Base-by-base conservation (phyloP, 257 asterid species). In the Rubia yunnanensis region DNA sequence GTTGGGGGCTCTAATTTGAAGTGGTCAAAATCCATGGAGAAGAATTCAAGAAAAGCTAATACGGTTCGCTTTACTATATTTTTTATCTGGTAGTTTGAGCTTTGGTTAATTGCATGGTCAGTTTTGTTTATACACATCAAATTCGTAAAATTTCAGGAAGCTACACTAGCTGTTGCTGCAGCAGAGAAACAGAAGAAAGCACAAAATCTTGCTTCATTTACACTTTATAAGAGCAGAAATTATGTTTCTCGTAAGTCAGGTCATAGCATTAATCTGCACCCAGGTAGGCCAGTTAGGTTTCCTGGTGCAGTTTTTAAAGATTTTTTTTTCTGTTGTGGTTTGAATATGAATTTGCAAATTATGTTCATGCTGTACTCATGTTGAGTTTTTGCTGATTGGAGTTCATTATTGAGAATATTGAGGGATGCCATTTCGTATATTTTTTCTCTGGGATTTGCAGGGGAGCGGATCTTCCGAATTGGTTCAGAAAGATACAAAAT, bases 1-100 rank as follows among this genome's bases (percentile, higher is more conserved):
- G 90, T 85, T 78, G 81, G 88, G 70, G 91, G 96, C 31, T 70
- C 86, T 69, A 88, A 88, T 77, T 81, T 89, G 74, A 94, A 90
- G 89, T 92, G 99, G 99, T 90, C 97, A 72, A 94, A 94, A 82
- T 86, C 99, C 67, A 83, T 88, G 65, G 99, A 90, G 77, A 86
- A 69, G 79, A 78, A 79, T 68, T 83, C 96, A 35, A 88, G 76
- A 85, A 88, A 85, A 77, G 88, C 81, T 60, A 77, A 79, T 65
- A 85, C 84, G 99, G 99, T 92, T 80, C 76, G 87, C 74, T 64
- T 61, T 72, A 68, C 70, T 65, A 52, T 54, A 62, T 77, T 76
- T 65, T 39, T 28, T 41, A 26, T 76, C 9, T n/a, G 30, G 31
- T 9, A 48, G 20, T 46, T 60, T 46, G 64, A 15, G 63, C 7